Evolutionary conservation across 495 filamentous ascomycete genomes (phyloP).

Genomic region (Tuber melanosporum): DNA sequence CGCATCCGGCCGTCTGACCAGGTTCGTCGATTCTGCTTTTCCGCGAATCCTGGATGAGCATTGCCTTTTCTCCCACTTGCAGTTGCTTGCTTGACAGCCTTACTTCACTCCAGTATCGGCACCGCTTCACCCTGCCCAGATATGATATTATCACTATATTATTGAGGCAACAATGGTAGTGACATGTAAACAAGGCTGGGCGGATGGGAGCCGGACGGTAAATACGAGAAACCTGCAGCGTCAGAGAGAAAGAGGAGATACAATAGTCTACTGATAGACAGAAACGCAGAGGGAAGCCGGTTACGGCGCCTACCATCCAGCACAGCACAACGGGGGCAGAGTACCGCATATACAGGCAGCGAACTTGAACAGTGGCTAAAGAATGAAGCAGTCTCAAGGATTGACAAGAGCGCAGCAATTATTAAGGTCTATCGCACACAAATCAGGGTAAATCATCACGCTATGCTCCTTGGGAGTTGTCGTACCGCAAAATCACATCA

Average conservation of each 20-base stretch:
- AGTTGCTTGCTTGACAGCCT: constrained; percentile 8
- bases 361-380: neutral
- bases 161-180: neutral
- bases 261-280: neutral
- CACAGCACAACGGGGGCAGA: neutral
- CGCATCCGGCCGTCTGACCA: constrained; percentile 20
- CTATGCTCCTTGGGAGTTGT: neutral
- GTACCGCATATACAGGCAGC: no score
- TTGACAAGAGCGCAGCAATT: neutral
- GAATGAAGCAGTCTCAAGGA: neutral
- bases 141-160: neutral
- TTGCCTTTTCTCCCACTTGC: constrained; percentile 21
- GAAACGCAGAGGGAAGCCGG: constrained; percentile 8
- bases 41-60: constrained; percentile 32
- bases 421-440: neutral
- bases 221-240: neutral
- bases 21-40: constrained; percentile 27
- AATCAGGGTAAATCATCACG: neutral
- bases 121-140: neutral
- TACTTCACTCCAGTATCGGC: neutral
- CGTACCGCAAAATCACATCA: neutral
- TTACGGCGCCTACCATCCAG: constrained; percentile 18
- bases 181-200: neutral
- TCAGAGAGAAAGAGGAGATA: constrained; percentile 4
- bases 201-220: neutral